Conservation (phyloP, 2,329 filamentous ascomycete species). For the Purpureocillium lavendulum region DNA sequence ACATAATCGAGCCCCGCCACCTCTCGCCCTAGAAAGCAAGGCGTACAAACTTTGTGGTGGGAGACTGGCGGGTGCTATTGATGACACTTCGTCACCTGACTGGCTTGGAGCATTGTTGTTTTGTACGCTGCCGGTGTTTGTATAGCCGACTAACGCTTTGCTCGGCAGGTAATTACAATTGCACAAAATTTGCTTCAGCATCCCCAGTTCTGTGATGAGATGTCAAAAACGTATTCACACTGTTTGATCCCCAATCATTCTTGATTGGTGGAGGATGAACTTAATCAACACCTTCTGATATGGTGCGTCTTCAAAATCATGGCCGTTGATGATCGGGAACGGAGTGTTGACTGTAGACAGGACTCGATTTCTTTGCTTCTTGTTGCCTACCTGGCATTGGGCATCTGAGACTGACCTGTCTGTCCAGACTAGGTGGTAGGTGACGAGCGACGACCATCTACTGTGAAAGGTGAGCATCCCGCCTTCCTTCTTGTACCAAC, state of each 20-base stretch:
- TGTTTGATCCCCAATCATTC: conserved; percentile 42
- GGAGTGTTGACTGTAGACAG: neutral
- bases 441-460: too few relatives aligned
- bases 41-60: conserved; percentile 55
- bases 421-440: neutral
- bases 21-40: conserved; percentile 43
- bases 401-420: neutral
- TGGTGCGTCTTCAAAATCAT: conserved; percentile 19
- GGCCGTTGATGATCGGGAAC: neutral
- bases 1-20: conserved; percentile 51
- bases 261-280: conserved; percentile 40
- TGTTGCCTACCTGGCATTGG: neutral
- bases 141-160: conserved; percentile 20
- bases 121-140: conserved; percentile 12
- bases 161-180: conserved; percentile 25
- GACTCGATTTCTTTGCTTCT: neutral
- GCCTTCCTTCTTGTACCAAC: neutral
- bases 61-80: conserved; percentile 45
- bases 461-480: too few relatives aligned
- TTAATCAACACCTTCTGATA: conserved; percentile 45
- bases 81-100: conserved; percentile 61
- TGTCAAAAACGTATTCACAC: conserved; percentile 46
- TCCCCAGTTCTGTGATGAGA: conserved; percentile 34
- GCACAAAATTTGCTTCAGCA: conserved; percentile 6
- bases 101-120: conserved; percentile 22